Base-by-base conservation (phyloP, 1,139 yeast species). In the Candida tropicalis region DNA sequence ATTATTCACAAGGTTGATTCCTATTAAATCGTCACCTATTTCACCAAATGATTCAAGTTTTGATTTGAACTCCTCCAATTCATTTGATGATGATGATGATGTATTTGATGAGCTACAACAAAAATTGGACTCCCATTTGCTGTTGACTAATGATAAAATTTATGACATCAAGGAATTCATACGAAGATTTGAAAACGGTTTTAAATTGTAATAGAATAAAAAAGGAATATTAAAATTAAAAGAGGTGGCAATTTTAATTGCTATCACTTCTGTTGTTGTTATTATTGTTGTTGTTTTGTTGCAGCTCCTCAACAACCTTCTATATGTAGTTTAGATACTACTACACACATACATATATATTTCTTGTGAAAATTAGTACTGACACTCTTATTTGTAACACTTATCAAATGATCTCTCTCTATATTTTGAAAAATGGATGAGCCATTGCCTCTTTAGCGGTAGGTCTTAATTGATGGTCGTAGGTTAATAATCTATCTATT, bases 361-460 rank as follows among this genome's bases (percentile, higher is more conserved):
- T 15, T 11, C n/a, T 11, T 11, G n/a, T 7, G 7, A 11, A 26
- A 26, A 26, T 26, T 16, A 15, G 17, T 16, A 13, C 33, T 16
- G n/a, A 13, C 22, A 15, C 2, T 3, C 33, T 9, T 22, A 29
- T 11, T 16, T 12, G 5, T 16, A 12, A n/a, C n/a, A n/a, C n/a
- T n/a, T n/a, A n/a, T n/a, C n/a, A n/a, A n/a, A n/a, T n/a, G n/a
- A n/a, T n/a, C n/a, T n/a, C n/a, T n/a, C n/a, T 10, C 35, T 53
- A 52, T 46, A 59, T 46, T 45, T 60, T 62, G 55, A 79, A 79
- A 55, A 77, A 85, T 16, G 77, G 73, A 66, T 84, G 90, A 20
- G 62, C 73, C 81, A 84, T 77, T 23, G 91, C 87, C 57, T 85
- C 91, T 58, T 75, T 73, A 1, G 93, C 93, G 3, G 93, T 84